Base-by-base conservation (phyloP, 1,139 yeast species). In the Pichia sp. region DNA sequence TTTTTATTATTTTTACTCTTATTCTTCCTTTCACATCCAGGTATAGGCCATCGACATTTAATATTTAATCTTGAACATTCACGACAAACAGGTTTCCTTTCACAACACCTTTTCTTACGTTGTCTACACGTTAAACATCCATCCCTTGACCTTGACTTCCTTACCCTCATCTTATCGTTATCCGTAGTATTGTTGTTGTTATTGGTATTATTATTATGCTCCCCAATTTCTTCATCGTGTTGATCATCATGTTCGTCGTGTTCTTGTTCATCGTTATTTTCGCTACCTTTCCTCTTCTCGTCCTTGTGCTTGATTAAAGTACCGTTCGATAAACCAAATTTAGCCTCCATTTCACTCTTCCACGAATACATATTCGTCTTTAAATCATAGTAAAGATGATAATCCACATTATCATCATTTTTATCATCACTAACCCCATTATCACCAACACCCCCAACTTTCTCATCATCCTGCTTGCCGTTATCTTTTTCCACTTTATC, bases 101-200 rank as follows among this genome's bases (percentile, higher is more conserved):
- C 91, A 53, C 81, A 77, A 53, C 91, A 82, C 50, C 84, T 74
- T 59, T 82, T 82, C 66, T 82, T 82, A 32, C 91, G 62, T 36
- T 72, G 68, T 45, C 85, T 75, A 53, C 91, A 82, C 0, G 88
- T 79, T 35, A 79, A 60, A 56, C 91, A 82, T 0, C 91, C 91
- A 49, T 67, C 67, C 49, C 68, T 67, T 2, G 80, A 71, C 41
- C 78, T 22, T 22, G 24, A 22, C 10, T 10, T 22, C 24, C 10
- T 22, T 7, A 10, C 10, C 7, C 28, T 20, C 20, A 26, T 12
- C 7, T 28, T 23, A 11, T 15, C 11, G 15, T 21, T 14, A 34
- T 11, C 14, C 24, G 23, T 8, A 12, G 34, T 20, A 4, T 15
- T 30, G 6, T 34, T 30, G 24, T 15, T 19, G 21, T 23, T 22